Conservation (phyloP, 1,284 basidiomycete genomes). For the Boletus hoseneyae region DNA sequence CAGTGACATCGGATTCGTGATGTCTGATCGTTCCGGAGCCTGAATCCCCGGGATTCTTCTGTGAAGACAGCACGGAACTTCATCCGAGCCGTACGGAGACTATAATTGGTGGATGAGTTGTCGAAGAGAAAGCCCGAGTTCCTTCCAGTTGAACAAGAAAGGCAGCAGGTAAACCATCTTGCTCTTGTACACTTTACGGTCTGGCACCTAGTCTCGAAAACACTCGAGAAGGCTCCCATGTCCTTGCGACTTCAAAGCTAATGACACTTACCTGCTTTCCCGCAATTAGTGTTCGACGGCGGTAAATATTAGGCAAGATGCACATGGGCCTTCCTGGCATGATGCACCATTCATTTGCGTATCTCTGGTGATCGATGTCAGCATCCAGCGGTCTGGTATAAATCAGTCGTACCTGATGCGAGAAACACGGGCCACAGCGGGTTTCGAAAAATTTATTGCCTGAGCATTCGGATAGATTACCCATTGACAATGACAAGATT, state of each 20-base stretch:
- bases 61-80: neutral
- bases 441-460: neutral
- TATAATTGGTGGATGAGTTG: neutral
- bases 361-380: no score
- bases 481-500: neutral
- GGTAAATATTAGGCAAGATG: no score
- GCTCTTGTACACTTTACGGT: no score
- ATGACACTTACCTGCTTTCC: neutral
- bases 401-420: neutral
- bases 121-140: neutral
- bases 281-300: no score
- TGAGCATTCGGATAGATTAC: neutral
- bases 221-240: neutral
- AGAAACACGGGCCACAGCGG: no score
- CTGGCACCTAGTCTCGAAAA: neutral
- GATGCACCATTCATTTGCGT: no score
- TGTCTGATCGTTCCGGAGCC: slow-evolving; percentile 6
- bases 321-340: no score
- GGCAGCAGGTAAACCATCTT: neutral
- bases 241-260: neutral
- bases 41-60: slow-evolving; percentile 2
- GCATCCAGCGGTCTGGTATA: neutral
- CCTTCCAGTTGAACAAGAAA: neutral
- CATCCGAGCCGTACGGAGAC: neutral
- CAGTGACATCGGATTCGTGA: slow-evolving; percentile 1